Evolutionary conservation across 2,329 filamentous ascomycete species (phyloP).

Genomic region (Colletotrichum gigasporum): DNA sequence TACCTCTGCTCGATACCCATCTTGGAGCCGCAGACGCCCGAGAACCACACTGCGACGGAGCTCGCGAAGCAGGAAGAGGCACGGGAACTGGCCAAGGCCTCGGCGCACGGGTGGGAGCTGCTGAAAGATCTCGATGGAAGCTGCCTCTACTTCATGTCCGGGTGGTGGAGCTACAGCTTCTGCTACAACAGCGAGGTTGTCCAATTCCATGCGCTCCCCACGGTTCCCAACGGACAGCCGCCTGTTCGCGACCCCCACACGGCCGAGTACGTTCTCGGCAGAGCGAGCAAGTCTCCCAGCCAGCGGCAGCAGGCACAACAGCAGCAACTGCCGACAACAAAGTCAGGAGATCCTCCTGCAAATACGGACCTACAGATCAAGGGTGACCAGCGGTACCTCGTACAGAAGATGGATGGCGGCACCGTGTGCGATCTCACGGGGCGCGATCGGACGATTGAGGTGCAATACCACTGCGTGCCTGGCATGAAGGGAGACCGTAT

Average conservation of each 20-base stretch:
- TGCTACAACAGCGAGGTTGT: conserved; percentile 89
- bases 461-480: conserved; percentile 83
- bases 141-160: conserved; percentile 83
- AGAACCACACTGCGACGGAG: conserved; percentile 73
- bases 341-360: conserved; percentile 37
- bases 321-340: conserved; percentile 10
- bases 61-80: conserved; percentile 78
- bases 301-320: conserved; percentile 31
- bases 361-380: conserved; percentile 79
- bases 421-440: conserved; percentile 89
- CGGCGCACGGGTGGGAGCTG: conserved; percentile 81
- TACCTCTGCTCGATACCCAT: conserved; percentile 89
- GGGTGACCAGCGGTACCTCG: conserved; percentile 85
- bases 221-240: conserved; percentile 72
- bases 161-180: conserved; percentile 97
- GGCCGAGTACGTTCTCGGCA: conserved; percentile 80
- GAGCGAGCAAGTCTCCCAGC: conserved; percentile 48
- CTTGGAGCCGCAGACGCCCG: conserved; percentile 64
- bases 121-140: conserved; percentile 79
- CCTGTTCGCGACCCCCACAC: conserved; percentile 81
- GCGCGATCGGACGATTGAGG: conserved; percentile 82
- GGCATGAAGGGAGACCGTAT: conserved; percentile 79
- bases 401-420: conserved; percentile 82
- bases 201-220: conserved; percentile 87
- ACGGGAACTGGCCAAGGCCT: conserved; percentile 81